phyloP scores from a whole-genome alignment of 1,139 yeast genomes.

The Taiozyma sp. region DNA sequence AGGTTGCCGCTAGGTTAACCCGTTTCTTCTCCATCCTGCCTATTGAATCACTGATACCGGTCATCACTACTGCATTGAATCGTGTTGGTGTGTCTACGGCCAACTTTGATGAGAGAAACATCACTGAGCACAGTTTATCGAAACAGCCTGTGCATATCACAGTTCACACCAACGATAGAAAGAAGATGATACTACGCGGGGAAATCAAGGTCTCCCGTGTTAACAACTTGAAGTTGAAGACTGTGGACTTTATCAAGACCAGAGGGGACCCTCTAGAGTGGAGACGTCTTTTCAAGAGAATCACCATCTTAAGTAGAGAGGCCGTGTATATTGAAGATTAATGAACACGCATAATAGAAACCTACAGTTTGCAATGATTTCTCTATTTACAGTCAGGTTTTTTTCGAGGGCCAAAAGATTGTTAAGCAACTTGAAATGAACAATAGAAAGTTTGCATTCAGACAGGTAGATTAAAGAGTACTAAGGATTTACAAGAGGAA shows the following conservation, averaged over 20 bases:
- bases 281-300: conserved; percentile 55
- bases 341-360: background rate
- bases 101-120: conserved; percentile 11
- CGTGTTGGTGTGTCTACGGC: conserved; percentile 33
- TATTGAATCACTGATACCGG: conserved; percentile 38
- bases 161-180: conserved; percentile 41
- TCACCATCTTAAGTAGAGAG: conserved; percentile 50
- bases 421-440: background rate
- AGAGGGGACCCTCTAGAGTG: conserved; percentile 67
- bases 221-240: conserved; percentile 32
- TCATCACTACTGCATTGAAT: conserved; percentile 35
- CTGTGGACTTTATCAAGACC: conserved; percentile 46
- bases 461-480: background rate
- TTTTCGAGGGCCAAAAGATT: background rate
- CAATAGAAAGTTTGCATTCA: background rate
- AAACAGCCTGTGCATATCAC: conserved; percentile 32
- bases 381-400: background rate
- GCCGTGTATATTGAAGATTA: conserved; percentile 29
- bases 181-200: conserved; percentile 44
- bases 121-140: conserved; percentile 8
- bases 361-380: background rate
- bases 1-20: conserved; percentile 40
- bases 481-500: background rate
- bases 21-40: conserved; percentile 43
- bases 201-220: conserved; percentile 37